These are phyloP conservation scores for Glonium stellatum DNA, from an alignment of 495 filamentous ascomycete genomes.

Conservation along the genomic window DNA sequence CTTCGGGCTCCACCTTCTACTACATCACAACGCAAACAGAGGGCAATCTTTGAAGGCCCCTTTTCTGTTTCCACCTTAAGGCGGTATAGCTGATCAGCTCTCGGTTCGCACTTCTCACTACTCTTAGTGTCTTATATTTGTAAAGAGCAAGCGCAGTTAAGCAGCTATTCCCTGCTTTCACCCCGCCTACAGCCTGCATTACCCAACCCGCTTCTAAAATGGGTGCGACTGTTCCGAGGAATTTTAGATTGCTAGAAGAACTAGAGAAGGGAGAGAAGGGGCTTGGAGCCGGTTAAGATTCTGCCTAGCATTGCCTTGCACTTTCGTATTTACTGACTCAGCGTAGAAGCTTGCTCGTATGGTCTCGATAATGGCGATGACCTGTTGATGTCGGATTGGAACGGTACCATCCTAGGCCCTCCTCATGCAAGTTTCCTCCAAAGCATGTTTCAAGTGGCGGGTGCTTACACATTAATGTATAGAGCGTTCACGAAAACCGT, in stretches of 20 bases:
- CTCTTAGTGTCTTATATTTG: not conserved
- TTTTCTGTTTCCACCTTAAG: no score
- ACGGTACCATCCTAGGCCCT: slow-evolving; percentile 91
- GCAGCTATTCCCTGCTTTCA: not conserved
- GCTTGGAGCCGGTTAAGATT: slow-evolving; percentile 70
- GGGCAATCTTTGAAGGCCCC: not conserved
- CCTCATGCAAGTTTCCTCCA: slow-evolving; percentile 65
- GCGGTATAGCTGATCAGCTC: no score
- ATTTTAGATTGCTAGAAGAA: slow-evolving; percentile 94
- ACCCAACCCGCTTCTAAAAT: slow-evolving; percentile 39
- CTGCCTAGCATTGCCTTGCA: not conserved
- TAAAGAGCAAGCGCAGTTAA: not conserved
- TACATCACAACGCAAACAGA: not conserved
- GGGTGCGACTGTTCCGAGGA: slow-evolving; percentile 83
- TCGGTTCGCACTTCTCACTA: no score
- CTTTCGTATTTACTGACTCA: not conserved
- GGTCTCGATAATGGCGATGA: slow-evolving; percentile 93
- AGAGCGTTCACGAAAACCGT: slow-evolving; percentile 96
- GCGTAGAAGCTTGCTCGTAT: slow-evolving; percentile 87
- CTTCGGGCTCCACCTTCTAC: not conserved
- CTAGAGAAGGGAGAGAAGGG: slow-evolving; percentile 99
- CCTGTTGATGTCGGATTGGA: slow-evolving; percentile 97
- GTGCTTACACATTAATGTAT: slow-evolving; percentile 1
- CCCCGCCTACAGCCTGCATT: not conserved
- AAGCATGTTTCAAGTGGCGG: not conserved